Conservation (phyloP, 345 rosid genomes). For the Pugionium cornutum region DNA sequence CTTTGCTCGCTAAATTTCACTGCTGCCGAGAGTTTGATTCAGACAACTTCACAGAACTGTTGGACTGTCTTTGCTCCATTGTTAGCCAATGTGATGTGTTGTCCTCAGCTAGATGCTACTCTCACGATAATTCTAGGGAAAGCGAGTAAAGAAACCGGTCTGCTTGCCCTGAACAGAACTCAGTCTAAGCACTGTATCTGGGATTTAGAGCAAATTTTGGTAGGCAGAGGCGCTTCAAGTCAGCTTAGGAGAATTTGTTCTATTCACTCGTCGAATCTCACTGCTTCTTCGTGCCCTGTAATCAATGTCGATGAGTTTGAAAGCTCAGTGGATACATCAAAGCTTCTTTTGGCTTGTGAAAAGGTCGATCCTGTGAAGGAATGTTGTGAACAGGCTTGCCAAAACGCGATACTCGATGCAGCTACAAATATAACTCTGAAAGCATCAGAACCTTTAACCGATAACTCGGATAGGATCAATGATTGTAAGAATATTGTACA, state of each 20-base stretch:
- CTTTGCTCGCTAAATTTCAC: constrained; percentile 72
- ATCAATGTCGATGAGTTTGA: constrained; percentile 72
- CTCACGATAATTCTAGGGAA: constrained; percentile 75
- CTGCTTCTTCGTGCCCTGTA: constrained; percentile 83
- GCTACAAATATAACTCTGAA: constrained; percentile 64
- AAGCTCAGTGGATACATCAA: constrained; percentile 59
- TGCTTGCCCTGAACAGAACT: constrained; percentile 69
- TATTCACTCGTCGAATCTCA: constrained; percentile 66
- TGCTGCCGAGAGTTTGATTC: constrained; percentile 67
- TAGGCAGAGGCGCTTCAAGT: constrained; percentile 67
- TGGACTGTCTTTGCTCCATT: constrained; percentile 73
- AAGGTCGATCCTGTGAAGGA: constrained; percentile 87
- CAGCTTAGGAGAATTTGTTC: constrained; percentile 62
- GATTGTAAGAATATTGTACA: constrained; percentile 74
- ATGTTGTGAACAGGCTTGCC: constrained; percentile 83
- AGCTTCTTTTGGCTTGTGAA: constrained; percentile 74
- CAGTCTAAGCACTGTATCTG: constrained; percentile 72
- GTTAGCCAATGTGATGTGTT: constrained; percentile 89
- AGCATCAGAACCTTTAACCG: constrained; percentile 57
- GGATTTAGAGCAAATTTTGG: constrained; percentile 80
- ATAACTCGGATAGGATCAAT: constrained; percentile 57
- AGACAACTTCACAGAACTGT: constrained; percentile 80
- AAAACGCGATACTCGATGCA: constrained; percentile 79
- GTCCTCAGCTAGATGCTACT: constrained; percentile 89
- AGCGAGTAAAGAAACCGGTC: constrained; percentile 64